phyloP scores from a whole-genome alignment of 495 filamentous ascomycete genomes.

The Margaritispora aquatica region DNA sequence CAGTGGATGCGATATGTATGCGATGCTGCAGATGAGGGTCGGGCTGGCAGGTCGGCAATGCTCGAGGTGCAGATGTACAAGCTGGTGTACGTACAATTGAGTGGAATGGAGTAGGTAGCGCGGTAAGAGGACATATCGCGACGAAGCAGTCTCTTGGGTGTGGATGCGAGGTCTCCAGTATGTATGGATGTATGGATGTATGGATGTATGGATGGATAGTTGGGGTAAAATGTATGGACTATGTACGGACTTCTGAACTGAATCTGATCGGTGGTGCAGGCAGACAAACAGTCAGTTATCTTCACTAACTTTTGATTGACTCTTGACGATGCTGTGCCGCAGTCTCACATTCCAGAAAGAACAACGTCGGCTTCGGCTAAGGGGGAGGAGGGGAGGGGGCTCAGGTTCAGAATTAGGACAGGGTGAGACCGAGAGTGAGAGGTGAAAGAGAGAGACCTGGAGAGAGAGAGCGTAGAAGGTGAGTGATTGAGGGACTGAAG shows the following conservation, averaged over 20 bases:
- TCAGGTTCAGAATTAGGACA: not conserved
- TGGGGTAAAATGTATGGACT: not conserved
- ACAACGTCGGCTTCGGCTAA: slow-evolving; percentile 5
- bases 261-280: not conserved
- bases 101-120: not conserved
- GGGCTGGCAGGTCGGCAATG: not conserved
- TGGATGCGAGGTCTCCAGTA: no score
- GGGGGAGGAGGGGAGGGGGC: not conserved
- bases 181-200: no score
- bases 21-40: not conserved
- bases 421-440: no score
- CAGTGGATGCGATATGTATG: not conserved
- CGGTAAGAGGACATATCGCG: not conserved
- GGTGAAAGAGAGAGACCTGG: no score
- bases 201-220: no score
- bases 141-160: no score
- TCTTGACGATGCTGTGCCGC: slow-evolving; percentile 7
- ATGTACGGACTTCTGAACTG: not conserved
- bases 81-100: not conserved
- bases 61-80: not conserved
- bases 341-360: not conserved
- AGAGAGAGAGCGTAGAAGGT: no score
- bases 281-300: not conserved
- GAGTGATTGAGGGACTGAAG: no score
- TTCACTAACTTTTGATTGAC: not conserved